A percentile compares a stretch with the other conserved stretches of the same genome.
phyloP scores from a whole-genome alignment of 2,329 filamentous ascomycete genomes.

The Onygena corvina region DNA sequence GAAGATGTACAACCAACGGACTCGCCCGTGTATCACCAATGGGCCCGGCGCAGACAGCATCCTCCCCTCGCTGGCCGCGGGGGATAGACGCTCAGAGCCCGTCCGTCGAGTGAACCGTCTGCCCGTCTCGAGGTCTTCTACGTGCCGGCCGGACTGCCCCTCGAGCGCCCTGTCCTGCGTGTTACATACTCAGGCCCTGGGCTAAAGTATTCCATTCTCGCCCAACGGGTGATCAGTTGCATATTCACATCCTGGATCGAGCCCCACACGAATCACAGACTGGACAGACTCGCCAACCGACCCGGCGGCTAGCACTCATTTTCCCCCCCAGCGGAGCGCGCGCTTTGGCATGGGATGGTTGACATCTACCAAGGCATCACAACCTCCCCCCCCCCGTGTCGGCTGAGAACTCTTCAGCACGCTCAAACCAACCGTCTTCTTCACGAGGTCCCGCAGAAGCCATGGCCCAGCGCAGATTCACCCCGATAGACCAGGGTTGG shows the following conservation, averaged over 20 bases:
- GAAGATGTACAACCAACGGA: background rate
- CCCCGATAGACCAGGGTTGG: slow-evolving; percentile 20
- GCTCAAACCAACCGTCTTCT: background rate
- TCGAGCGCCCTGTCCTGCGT: background rate
- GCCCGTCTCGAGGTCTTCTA: background rate
- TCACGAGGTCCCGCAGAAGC: background rate
- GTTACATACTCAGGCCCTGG: no score
- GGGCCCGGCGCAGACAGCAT: background rate
- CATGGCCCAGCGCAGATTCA: slow-evolving; percentile 12
- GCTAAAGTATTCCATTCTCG: slow-evolving; percentile 1
- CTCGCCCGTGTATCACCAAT: no score
- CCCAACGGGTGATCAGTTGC: slow-evolving; percentile 1
- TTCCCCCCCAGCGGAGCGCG: background rate
- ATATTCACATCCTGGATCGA: slow-evolving; percentile 2
- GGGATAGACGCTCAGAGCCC: no score
- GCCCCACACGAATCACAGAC: slow-evolving; percentile 4
- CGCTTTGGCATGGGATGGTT: background rate
- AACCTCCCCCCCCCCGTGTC: background rate
- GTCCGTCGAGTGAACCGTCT: background rate
- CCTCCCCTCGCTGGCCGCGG: background rate
- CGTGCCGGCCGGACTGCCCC: background rate
- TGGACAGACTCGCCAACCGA: background rate
- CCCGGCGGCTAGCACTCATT: background rate
- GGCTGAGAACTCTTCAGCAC: background rate
- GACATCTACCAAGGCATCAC: background rate